A percentile compares a stretch with the other conserved stretches of the same genome.
These are phyloP conservation scores for Puccinia polysora DNA, from an alignment of 1,284 basidiomycete genomes.

Conservation along the genomic window DNA sequence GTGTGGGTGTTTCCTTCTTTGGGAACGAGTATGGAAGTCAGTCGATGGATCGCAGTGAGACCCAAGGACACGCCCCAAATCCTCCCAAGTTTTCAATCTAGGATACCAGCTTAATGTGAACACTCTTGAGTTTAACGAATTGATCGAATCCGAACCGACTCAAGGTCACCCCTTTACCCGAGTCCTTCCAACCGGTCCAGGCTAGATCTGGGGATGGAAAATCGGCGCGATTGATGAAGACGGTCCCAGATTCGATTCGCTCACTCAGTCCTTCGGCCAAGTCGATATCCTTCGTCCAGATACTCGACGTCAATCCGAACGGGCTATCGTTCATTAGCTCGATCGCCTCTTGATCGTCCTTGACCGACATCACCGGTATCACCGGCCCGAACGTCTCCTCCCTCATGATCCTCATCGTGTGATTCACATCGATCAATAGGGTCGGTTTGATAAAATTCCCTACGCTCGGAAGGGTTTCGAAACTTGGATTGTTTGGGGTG, in stretches of 20 bases:
- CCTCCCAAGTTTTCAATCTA: no score
- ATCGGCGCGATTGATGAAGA: slow-evolving; percentile 86
- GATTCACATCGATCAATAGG: slow-evolving; percentile 79
- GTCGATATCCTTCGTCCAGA: slow-evolving; percentile 79
- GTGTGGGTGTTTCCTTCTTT: no score
- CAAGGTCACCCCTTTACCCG: slow-evolving; percentile 80
- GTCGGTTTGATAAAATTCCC: slow-evolving; percentile 82
- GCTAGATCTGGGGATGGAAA: slow-evolving; percentile 82
- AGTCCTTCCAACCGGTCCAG: slow-evolving; percentile 91
- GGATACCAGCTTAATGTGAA: slow-evolving; percentile 41
- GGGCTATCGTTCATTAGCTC: slow-evolving; percentile 91
- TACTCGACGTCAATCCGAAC: slow-evolving; percentile 84
- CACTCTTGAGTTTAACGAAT: slow-evolving; percentile 14
- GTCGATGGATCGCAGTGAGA: no score
- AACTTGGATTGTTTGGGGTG: slow-evolving; percentile 67
- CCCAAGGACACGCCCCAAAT: no score
- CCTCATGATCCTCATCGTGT: slow-evolving; percentile 90
- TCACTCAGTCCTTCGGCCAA: slow-evolving; percentile 68
- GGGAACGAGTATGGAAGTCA: no score
- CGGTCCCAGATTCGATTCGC: slow-evolving; percentile 78
- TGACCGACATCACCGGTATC: slow-evolving; percentile 75
- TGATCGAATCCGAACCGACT: slow-evolving; percentile 71
- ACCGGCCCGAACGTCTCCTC: slow-evolving; percentile 87
- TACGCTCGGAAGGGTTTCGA: slow-evolving; percentile 60
- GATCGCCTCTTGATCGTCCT: slow-evolving; percentile 77